Percentiles rank a stretch among this genome's conserved stretches.
These are phyloP conservation scores for Cubamyces lactineus DNA, from an alignment of 768 basidiomycete species.

Conservation along the genomic window DNA sequence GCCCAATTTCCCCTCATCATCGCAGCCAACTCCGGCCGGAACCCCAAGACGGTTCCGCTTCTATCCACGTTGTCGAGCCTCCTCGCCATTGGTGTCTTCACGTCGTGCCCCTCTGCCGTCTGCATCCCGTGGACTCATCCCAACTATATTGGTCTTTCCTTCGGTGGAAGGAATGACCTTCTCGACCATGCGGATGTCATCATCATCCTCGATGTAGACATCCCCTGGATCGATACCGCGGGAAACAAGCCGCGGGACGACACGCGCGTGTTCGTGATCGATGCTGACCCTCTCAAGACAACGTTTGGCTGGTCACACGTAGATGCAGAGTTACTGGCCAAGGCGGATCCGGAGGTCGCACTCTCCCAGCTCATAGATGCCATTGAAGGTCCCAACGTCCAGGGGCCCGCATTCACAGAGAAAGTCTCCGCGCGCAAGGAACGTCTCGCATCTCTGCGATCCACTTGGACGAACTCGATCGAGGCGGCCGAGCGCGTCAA, in stretches of 20 bases:
- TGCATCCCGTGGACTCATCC: constrained; percentile 63
- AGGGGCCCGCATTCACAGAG: neutral
- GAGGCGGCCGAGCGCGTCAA: constrained; percentile 23
- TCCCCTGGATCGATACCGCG: constrained; percentile 64
- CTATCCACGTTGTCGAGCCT: constrained; percentile 53
- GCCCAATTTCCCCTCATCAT: constrained; percentile 66
- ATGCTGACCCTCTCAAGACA: constrained; percentile 64
- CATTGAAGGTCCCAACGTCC: constrained; percentile 26
- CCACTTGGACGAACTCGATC: constrained; percentile 26
- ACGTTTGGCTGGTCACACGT: constrained; percentile 52
- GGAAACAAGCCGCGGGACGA: constrained; percentile 45
- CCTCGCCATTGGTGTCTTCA: constrained; percentile 59
- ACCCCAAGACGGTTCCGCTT: constrained; percentile 47
- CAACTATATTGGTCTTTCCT: constrained; percentile 56
- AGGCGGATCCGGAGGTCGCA: constrained; percentile 57
- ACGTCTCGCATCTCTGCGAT: constrained; percentile 18
- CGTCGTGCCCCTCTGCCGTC: constrained; percentile 55
- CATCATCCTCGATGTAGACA: constrained; percentile 63
- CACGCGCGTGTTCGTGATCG: constrained; percentile 62
- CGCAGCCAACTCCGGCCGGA: constrained; percentile 64
- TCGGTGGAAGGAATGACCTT: constrained; percentile 48
- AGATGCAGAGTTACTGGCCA: constrained; percentile 60
- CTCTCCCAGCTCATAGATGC: constrained; percentile 52
- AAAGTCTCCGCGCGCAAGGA: constrained; percentile 9
- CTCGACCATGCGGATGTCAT: constrained; percentile 63